A percentile compares a stretch with the other conserved stretches of the same genome.
phyloP scores from a whole-genome alignment of 805 yeast genomes.

The Blastobotrys muscicola region DNA sequence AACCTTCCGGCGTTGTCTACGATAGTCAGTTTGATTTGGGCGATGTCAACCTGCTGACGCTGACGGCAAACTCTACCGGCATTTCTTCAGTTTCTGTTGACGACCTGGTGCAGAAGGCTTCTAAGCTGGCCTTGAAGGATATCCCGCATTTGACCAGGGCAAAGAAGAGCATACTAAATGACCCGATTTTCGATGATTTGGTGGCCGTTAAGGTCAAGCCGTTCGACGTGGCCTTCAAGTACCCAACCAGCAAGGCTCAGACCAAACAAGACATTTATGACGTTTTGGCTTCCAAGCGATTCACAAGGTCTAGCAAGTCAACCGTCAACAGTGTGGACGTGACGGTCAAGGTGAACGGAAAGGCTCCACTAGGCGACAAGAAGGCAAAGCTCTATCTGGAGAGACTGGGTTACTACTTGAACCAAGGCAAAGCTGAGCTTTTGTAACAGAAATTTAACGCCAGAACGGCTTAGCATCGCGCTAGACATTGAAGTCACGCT shows the following conservation, averaged over 20 bases:
- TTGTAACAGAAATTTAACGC: slow-evolving; percentile 2
- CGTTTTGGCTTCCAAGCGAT: slow-evolving; percentile 17
- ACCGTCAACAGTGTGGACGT: slow-evolving; percentile 13
- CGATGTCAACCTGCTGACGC: slow-evolving; percentile 13
- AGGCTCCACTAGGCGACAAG: slow-evolving; percentile 28
- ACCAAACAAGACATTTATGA: slow-evolving; percentile 21
- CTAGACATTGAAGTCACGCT: no score
- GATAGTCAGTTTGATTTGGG: slow-evolving; percentile 10
- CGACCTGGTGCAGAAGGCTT: slow-evolving; percentile 35
- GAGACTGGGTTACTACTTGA: slow-evolving; percentile 23
- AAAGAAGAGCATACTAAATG: slow-evolving; percentile 36
- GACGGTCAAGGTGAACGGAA: slow-evolving; percentile 28
- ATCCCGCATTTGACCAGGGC: slow-evolving; percentile 22
- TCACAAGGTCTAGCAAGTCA: slow-evolving; percentile 15
- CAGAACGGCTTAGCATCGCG: no score
- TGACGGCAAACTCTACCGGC: slow-evolving; percentile 18
- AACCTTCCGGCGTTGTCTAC: slow-evolving; percentile 16
- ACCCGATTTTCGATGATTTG: slow-evolving; percentile 51
- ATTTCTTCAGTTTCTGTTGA: slow-evolving; percentile 21
- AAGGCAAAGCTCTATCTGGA: slow-evolving; percentile 34
- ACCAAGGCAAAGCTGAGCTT: slow-evolving; percentile 16
- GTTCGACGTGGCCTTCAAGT: slow-evolving; percentile 31
- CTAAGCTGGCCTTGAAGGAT: slow-evolving; percentile 33
- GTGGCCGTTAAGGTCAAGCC: slow-evolving; percentile 37
- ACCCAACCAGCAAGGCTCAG: slow-evolving; percentile 16